Evolutionary conservation across 2,329 filamentous ascomycete genomes (phyloP).

Genomic region (Sclerotinia spermophila): DNA sequence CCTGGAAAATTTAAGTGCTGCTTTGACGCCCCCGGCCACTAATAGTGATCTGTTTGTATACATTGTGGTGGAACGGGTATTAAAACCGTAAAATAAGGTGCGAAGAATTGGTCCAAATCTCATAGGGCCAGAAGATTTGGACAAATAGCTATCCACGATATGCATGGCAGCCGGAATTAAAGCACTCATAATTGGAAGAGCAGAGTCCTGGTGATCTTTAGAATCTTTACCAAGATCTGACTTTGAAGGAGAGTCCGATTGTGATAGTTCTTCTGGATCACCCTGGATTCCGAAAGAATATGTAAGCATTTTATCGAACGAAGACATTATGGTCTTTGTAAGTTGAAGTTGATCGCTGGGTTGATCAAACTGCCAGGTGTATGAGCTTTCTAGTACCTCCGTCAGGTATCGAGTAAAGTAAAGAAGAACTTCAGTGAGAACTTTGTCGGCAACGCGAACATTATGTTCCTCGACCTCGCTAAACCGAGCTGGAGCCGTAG

Average conservation of each 20-base stretch:
- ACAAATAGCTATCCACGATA: conserved; percentile 72
- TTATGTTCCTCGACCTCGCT: conserved; percentile 52
- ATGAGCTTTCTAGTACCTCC: conserved; percentile 81
- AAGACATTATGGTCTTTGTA: conserved; percentile 61
- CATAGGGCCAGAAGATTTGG: conserved; percentile 64
- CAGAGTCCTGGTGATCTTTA: background rate
- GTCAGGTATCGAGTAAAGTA: conserved; percentile 72
- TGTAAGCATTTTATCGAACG: conserved; percentile 67
- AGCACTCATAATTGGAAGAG: conserved; percentile 29
- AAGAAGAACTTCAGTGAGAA: conserved; percentile 66
- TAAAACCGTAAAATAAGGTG: conserved; percentile 61
- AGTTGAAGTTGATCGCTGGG: conserved; percentile 66
- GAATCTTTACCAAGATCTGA: background rate
- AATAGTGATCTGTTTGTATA: conserved; percentile 53
- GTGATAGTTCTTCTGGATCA: conserved; percentile 42
- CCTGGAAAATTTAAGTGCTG: conserved; percentile 63
- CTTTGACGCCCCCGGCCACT: conserved; percentile 59
- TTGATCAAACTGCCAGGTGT: conserved; percentile 77
- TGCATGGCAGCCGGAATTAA: conserved; percentile 72
- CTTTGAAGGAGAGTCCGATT: conserved; percentile 9
- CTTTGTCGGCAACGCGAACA: conserved; percentile 73
- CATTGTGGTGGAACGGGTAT: conserved; percentile 57
- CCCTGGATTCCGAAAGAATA: conserved; percentile 75
- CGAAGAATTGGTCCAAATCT: conserved; percentile 74
- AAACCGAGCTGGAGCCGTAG: conserved; percentile 47